Evolutionary conservation across 23 red algal genomes (phyloP).

Genomic region (Agarophyton chilense): DNA sequence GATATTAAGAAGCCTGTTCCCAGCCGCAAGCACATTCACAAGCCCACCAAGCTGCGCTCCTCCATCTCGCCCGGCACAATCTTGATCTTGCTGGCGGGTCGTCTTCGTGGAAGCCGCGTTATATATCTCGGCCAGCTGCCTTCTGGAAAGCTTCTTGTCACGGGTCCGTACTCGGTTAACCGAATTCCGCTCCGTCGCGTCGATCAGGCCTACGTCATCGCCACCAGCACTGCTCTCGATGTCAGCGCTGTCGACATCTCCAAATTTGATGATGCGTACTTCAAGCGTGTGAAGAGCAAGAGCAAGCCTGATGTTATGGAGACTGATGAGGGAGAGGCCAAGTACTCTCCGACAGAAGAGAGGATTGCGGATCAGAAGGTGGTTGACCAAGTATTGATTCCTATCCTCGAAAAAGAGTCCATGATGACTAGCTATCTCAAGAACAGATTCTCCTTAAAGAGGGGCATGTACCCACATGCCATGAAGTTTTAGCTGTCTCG

Average conservation of each 20-base stretch:
- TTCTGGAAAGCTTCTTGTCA: conserved; percentile 89
- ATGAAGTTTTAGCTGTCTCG: conserved; percentile 83
- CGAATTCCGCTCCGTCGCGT: conserved; percentile 92
- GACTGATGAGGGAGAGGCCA: conserved; percentile 40
- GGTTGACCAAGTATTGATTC: conserved; percentile 76
- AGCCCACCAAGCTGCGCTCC: conserved; percentile 78
- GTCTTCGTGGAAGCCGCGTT: conserved; percentile 81
- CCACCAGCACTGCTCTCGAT: conserved; percentile 78
- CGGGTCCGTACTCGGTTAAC: conserved; percentile 88
- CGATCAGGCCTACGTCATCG: conserved; percentile 95
- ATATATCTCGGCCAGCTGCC: conserved; percentile 83
- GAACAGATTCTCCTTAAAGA: conserved; percentile 78
- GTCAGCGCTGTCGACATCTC: conserved; percentile 66
- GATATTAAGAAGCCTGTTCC: conserved; percentile 80
- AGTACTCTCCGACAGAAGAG: conserved; percentile 58
- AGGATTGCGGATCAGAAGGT: conserved; percentile 80
- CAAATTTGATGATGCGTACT: conserved; percentile 91
- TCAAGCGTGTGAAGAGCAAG: conserved; percentile 79
- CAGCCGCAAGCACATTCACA: conserved; percentile 80
- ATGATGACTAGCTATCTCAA: conserved; percentile 82
- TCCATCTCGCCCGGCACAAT: conserved; percentile 90
- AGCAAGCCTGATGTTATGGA: conserved; percentile 51
- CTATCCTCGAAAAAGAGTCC: conserved; percentile 72
- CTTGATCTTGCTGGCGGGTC: conserved; percentile 83
- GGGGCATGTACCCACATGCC: conserved; percentile 89